Base-by-base conservation (phyloP, 2,329 filamentous ascomycete genomes). In the Penicillium carneum region DNA sequence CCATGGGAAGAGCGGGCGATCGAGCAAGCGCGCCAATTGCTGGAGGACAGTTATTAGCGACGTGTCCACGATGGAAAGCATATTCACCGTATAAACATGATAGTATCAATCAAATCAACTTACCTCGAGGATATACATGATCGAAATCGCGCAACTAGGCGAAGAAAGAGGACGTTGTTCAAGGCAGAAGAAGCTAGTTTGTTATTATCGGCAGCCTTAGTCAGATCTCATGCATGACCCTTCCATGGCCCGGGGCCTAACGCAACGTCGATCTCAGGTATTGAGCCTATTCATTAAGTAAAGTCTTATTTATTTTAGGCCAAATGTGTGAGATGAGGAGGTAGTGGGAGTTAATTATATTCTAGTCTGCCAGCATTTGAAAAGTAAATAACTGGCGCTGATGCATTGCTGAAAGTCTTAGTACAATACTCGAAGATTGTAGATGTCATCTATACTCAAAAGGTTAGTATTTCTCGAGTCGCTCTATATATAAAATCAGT, bases 1-100 rank as follows among this genome's bases (percentile, higher is more conserved):
- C 95, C 95, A 99, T 57, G 95, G 94, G 82, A 98, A 97, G 74
- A 91, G 84, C 61, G 94, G 93, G 74, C 91, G 88, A 83, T 99
- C 95, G 72, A 98, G 89, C 79, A 90, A 88, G 78, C 87, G 87
- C 75, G 92, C 92, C 70, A 98, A 88, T 83, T 86, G 83, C 84
- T 87, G 63, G 45, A 55, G 26, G 56, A 38, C 14, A 10, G 49
- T 20, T 16, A 55, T 45, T 60, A 63, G 51, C 43, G 54, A 64
- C 53, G 52, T 63, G 50, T 66, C 61, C 63, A 65, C 65, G 57
- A 51, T 58, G 39, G 31, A 52, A 53, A 63, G 51, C 41, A 62
- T 18, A 14, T 36, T 59, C 14, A 31, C 33, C 41, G 31, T 56
- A 57, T 56, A 45, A 59, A 63, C 33, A 49, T 43, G 50, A 33